phyloP scores from a whole-genome alignment of 192 early-diverging fungal genomes.

The Coemansia sp. region DNA sequence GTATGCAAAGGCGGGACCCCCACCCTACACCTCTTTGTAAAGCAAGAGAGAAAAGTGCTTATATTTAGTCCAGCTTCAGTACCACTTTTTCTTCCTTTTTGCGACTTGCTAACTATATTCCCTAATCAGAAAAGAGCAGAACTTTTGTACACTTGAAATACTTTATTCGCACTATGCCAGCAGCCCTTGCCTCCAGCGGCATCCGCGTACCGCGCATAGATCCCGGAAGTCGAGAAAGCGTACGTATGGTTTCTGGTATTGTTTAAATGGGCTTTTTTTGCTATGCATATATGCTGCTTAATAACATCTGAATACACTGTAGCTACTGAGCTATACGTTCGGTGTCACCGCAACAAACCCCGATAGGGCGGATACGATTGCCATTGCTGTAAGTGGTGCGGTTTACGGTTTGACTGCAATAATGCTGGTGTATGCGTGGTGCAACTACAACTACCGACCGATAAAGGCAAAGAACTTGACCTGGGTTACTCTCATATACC shows the following conservation, averaged over 20 bases:
- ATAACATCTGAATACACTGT: slow-evolving; percentile 1
- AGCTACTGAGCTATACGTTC: neutral
- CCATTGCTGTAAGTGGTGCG: slow-evolving; percentile 11
- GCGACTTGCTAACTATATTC: too few species aligned
- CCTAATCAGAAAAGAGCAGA: too few species aligned
- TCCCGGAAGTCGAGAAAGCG: neutral
- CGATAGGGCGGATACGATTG: slow-evolving; percentile 11
- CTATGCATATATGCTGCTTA: neutral
- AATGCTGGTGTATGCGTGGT: slow-evolving; percentile 35
- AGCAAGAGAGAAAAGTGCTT: neutral
- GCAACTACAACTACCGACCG: slow-evolving; percentile 32
- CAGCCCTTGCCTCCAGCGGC: neutral
- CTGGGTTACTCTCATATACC: slow-evolving; percentile 28
- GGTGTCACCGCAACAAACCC: slow-evolving; percentile 8
- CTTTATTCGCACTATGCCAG: too few species aligned
- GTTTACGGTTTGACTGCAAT: slow-evolving; percentile 31
- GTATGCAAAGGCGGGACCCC: too few species aligned
- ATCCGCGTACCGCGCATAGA: neutral
- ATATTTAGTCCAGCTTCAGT: too few species aligned
- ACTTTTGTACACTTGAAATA: too few species aligned
- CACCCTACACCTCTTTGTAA: slow-evolving; percentile 3
- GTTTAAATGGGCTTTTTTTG: neutral
- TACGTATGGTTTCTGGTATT: neutral
- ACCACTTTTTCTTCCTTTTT: too few species aligned
- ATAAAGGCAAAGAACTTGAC: slow-evolving; percentile 43